Conservation (phyloP, 345 rosid genomes). For the Hypericum perforatum region DNA sequence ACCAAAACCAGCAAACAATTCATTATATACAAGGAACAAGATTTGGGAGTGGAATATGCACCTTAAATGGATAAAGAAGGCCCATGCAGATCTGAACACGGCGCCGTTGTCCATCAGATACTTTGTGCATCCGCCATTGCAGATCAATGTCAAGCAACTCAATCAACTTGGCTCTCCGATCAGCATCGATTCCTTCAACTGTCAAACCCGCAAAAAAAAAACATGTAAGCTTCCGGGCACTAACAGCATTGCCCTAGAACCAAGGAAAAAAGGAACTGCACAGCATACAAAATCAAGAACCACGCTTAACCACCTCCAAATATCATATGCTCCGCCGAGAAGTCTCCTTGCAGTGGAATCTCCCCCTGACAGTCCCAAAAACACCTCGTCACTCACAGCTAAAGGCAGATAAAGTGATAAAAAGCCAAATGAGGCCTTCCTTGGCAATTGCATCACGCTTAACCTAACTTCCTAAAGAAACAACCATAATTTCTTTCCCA, state of each 20-base stretch:
- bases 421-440: too few relatives aligned
- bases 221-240: not conserved
- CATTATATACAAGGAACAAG: too few relatives aligned
- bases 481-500: too few relatives aligned
- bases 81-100: conserved; percentile 99
- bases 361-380: conserved; percentile 53
- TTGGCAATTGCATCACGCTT: too few relatives aligned
- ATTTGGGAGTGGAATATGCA: conserved; percentile 10
- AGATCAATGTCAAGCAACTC: conserved; percentile 91
- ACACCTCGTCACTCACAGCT: not conserved
- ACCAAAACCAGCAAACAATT: too few relatives aligned
- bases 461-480: too few relatives aligned
- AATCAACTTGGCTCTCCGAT: conserved; percentile 73
- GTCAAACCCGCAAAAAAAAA: conserved; percentile 8
- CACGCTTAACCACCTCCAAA: conserved; percentile 58
- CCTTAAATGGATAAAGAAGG: conserved; percentile 89
- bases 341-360: conserved; percentile 94
- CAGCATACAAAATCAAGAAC: not conserved
- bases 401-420: too few relatives aligned
- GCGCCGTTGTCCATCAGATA: conserved; percentile 94
- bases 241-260: not conserved
- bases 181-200: conserved; percentile 92
- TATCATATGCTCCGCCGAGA: conserved; percentile 92
- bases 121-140: conserved; percentile 98
- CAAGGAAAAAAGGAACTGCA: not conserved